Evolutionary conservation across 73 alveolate genomes (phyloP), one percentile per base, ranked within the genome.

Genomic region (Blepharisma japonicum): DNA sequence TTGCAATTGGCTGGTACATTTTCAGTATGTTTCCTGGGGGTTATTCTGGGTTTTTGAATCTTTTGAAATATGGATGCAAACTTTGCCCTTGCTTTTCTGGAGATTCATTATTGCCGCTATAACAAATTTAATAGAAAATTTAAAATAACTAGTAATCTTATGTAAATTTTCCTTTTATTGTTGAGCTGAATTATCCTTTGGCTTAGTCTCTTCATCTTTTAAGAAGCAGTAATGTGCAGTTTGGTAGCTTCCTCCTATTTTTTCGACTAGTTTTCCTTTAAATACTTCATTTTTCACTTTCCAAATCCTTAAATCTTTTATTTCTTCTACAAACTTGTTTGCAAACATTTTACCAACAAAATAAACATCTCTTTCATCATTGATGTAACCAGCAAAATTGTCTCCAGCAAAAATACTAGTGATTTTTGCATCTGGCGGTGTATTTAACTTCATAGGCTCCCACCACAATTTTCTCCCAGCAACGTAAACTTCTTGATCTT

Each of bases 101-200:
- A 27, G 96, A 86, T 79, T 89, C 83, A 94, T 87, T 92, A 55
- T 99, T 99, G 55, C 95, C 89, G 54, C 99, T 99, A 76, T 95
- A 88, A 85, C 86, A 92, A 90, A 94, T 96, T 92, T 83, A 96
- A 89, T 90, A 96, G 84, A 99, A 92, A 67, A 92, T 96, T 27
- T 95, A 96, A 83, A 85, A 70, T 23, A 20, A 14, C 18, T 14
- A n/a, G 55, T 80, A 67, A 79, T 80, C 68, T 68, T 71, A 20
- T 18, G 54, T 32, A 6, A 80, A 32, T 6, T 78, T 71, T 81
- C 66, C 66, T 48, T 68, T 21, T 20, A 71, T 78, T 5, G 68
- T 42, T 68, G 68, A 80, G 76, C 66, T 74, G 23, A 4, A 0
- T n/a, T 53, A 14, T 20, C 23, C 0, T 20, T 53, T 53, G 18